These are phyloP conservation scores for Chernovozyma aurita DNA, from an alignment of 1,139 yeast species.

Conservation along the genomic window DNA sequence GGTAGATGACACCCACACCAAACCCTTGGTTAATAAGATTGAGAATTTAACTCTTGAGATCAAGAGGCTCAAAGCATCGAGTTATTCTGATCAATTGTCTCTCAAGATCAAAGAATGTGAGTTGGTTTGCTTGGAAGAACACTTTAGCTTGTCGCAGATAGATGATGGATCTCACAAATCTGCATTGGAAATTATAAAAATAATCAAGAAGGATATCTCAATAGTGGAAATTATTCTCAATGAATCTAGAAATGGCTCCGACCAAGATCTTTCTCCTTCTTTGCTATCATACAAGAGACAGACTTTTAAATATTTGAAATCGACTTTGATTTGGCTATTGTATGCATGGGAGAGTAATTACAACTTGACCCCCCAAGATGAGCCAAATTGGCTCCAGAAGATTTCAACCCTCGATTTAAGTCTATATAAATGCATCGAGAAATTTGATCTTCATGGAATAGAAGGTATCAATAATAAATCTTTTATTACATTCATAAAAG, in stretches of 20 bases:
- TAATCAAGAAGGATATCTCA: background rate
- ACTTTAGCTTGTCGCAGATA: background rate
- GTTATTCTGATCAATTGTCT: slow-evolving; percentile 2
- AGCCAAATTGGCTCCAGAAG: background rate
- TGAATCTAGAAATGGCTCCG: background rate
- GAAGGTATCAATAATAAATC: background rate
- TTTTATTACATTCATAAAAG: background rate
- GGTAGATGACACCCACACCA: background rate
- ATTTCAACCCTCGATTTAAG: background rate
- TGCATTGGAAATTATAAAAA: background rate
- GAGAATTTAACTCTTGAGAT: slow-evolving; percentile 16
- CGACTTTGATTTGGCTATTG: background rate
- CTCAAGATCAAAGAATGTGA: slow-evolving; percentile 1
- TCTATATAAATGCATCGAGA: background rate
- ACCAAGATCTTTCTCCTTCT: background rate
- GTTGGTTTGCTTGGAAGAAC: background rate
- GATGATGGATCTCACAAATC: background rate
- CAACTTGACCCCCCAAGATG: background rate
- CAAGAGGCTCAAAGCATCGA: slow-evolving; percentile 11
- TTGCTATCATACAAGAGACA: background rate
- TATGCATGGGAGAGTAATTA: background rate
- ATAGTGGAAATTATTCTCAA: background rate
- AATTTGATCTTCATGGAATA: background rate
- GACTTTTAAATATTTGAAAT: background rate
- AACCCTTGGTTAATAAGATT: slow-evolving; percentile 2